These are phyloP conservation scores for Basipetospora chlamydospora DNA, from an alignment of 2,329 filamentous ascomycete species.

Conservation along the genomic window DNA sequence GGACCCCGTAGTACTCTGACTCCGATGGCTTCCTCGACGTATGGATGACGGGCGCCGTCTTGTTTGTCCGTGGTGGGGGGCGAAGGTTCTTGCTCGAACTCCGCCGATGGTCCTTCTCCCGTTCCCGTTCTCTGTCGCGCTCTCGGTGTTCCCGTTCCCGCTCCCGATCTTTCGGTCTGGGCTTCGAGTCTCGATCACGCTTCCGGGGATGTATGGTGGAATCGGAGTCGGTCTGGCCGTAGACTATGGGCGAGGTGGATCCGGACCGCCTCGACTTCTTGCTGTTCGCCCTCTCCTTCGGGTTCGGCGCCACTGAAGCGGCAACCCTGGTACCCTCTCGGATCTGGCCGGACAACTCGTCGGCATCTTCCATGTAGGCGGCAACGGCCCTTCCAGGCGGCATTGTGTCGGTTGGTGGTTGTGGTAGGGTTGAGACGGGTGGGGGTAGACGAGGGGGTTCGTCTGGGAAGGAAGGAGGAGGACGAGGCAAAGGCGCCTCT, in stretches of 20 bases:
- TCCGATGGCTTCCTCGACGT: neutral
- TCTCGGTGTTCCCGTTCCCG: conserved; percentile 1
- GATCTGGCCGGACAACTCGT: conserved; percentile 7
- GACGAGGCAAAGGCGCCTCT: neutral
- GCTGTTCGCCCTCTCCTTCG: conserved; percentile 6
- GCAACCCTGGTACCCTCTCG: conserved; percentile 7
- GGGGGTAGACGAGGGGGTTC: no score
- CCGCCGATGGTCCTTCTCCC: conserved; percentile 3
- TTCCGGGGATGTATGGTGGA: conserved; percentile 2
- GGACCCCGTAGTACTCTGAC: conserved; percentile 6
- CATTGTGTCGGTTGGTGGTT: conserved; percentile 3
- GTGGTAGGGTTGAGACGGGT: neutral
- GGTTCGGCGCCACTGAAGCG: conserved; percentile 8
- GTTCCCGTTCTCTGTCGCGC: conserved; percentile 2
- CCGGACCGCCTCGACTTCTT: conserved; percentile 5
- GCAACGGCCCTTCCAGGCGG: conserved; percentile 5
- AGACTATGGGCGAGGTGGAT: conserved; percentile 1
- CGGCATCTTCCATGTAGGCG: conserved; percentile 8
- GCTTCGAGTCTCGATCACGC: conserved; percentile 1
- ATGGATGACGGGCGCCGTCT: conserved; percentile 4
- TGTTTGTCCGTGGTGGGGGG: conserved; percentile 1
- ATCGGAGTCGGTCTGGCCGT: conserved; percentile 4
- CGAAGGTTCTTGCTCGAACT: conserved; percentile 5
- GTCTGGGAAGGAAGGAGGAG: no score
- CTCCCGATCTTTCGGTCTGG: conserved; percentile 1